Evolutionary conservation across 2,329 filamentous ascomycete species (phyloP), one percentile per base, ranked within the genome.

Genomic region (Neurospora sp.): DNA sequence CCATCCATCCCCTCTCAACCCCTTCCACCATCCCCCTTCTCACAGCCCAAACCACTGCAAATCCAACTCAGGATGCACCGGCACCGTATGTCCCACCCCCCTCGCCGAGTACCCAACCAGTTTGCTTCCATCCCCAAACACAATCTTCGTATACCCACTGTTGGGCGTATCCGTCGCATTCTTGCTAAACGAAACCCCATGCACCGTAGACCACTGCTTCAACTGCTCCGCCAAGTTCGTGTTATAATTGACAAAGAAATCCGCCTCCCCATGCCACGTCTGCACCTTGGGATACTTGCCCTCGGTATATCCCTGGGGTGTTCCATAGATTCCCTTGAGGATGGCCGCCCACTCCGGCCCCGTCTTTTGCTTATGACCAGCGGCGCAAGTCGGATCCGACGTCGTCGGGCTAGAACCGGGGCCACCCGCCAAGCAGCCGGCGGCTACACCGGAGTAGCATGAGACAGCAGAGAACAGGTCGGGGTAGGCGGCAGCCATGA

Each of bases 121-220:
- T 43, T 70, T 69, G 1, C 62, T 71, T n/a, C 72, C 72, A 36
- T 72, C 69, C 9, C 71, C 71, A 23, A 68, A 73, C 4, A 70
- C 67, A 23, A 71, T 52, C 70, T 72, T 42, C 3, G 72, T 73
- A n/a, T 73, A 73, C 6, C 71, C 69, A 4, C 28, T 9, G 46
- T 36, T 15, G 6, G 71, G 72, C n/a, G 71, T 70, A 66, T 72
- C 71, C 6, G 68, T 68, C 17, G 69, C 58, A 28, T 72, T 70
- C 66, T 70, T 71, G 15, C 72, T 76, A 39, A 75, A 75, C 38
- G 74, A 72, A n/a, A 76, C 77, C 9, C 83, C 84, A 68, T 85
- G 82, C 1, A 87, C 81, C 19, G 80, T 82, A 0, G 83, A 81
- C 84, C 85, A 87, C 78, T 86, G 80, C 80, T 87, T 86, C 75